Base-by-base conservation (phyloP, 768 basidiomycete species). In the Coprinopsis cinerea region DNA sequence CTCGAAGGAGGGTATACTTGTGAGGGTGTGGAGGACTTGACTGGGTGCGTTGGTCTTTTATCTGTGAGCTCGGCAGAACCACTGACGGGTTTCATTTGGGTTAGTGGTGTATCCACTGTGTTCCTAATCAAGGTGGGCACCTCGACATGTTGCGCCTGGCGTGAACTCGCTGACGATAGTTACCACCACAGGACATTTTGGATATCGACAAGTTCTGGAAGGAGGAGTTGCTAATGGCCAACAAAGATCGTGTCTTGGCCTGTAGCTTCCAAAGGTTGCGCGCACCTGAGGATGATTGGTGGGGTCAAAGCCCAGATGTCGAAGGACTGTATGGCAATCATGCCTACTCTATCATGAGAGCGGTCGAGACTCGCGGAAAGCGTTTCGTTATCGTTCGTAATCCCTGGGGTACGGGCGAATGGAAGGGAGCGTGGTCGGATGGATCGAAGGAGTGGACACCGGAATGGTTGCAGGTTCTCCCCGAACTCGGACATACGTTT, bases 11-110 rank as follows among this genome's bases (percentile, higher is more conserved):
- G 71, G 0, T 59, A 57, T 28, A 61, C 68, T 18, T 64, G 61
- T 6, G 75, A 79, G 51, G 76, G 67, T 0, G 65, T 78, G 2
- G 78, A 80, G 56, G 77, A 80, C 57, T 59, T 80, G 40, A 78
- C 77, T 4, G 77, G 77, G 75, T 76, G 49, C 9, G 67, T 47
- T 34, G 30, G 30, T 34, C 9, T 9, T n/a, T 34, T 9, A 34
- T 34, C n/a, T 22, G 30, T 34, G 17, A 18, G 26, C 17, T 18
- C 23, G 23, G 11, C 3, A n/a, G n/a, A n/a, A n/a, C n/a, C n/a
- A n/a, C n/a, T n/a, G n/a, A 7, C 3, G 15, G 32, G 20, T 17
- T 24, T 26, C 40, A 42, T 22, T 15, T 18, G 7, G 44, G 45
- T 15, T 52, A 74, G 73, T 14, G 73, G 73, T 9, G 67, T 75